Conservation (phyloP, 2,329 filamentous ascomycete genomes). For the Cytospora piceae region DNA sequence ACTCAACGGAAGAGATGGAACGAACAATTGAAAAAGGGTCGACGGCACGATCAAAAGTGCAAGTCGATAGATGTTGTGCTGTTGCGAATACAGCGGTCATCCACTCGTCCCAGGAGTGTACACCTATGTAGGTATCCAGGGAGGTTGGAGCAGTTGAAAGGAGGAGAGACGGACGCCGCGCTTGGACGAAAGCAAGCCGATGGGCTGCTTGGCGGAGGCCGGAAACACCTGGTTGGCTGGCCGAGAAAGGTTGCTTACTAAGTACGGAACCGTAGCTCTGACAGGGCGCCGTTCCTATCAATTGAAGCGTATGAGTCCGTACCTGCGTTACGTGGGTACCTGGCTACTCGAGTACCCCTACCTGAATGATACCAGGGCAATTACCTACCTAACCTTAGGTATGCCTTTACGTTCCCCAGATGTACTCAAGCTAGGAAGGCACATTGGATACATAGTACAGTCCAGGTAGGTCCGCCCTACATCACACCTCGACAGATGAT, state of each 20-base stretch:
- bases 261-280: neutral
- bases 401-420: too few species aligned
- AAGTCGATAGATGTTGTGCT: constrained; percentile 20
- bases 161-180: neutral
- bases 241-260: neutral
- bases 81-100: constrained; percentile 23
- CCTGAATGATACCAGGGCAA: neutral
- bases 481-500: too few species aligned
- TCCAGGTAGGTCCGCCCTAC: too few species aligned
- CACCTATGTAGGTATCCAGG: constrained; percentile 15
- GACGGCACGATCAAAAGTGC: constrained; percentile 26
- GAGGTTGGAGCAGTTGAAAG: neutral
- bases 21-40: constrained; percentile 32
- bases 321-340: neutral
- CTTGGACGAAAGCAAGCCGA: constrained; percentile 1
- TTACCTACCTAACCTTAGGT: neutral
- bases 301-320: neutral
- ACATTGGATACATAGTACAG: too few species aligned
- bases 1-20: constrained; percentile 32
- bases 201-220: neutral
- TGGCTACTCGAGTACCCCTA: neutral
- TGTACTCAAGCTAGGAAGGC: too few species aligned
- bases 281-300: too few species aligned
- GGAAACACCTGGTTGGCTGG: neutral
- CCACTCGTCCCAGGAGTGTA: constrained; percentile 26